Conservation (phyloP, 495 filamentous ascomycete genomes). For the Rhypophila decipiens region DNA sequence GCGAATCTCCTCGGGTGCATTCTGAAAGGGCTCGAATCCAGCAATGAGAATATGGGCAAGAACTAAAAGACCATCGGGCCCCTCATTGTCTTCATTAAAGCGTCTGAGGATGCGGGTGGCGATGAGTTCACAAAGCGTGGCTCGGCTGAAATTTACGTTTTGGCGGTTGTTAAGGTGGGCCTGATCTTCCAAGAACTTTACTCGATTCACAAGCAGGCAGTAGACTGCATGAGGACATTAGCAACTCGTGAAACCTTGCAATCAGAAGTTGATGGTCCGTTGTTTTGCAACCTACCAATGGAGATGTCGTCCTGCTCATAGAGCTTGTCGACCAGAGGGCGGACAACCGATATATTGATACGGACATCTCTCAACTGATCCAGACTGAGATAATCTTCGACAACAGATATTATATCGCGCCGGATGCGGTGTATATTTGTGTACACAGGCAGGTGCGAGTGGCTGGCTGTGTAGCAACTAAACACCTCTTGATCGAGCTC, state of each 20-base stretch:
- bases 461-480: conserved; percentile 15
- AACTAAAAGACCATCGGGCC: conserved; percentile 51
- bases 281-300: conserved; percentile 26
- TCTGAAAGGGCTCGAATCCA: conserved; percentile 67
- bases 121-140: conserved; percentile 61
- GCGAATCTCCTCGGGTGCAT: conserved; percentile 53
- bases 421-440: conserved; percentile 48
- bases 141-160: conserved; percentile 61
- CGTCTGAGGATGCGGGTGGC: conserved; percentile 59
- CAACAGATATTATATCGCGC: conserved; percentile 44
- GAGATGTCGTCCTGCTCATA: conserved; percentile 65
- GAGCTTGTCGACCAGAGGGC: conserved; percentile 62
- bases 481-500: conserved; percentile 20
- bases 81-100: conserved; percentile 61
- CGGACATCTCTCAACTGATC: conserved; percentile 63
- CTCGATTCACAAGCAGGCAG: conserved; percentile 65
- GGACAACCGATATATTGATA: conserved; percentile 63
- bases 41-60: conserved; percentile 66
- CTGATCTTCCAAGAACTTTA: conserved; percentile 63
- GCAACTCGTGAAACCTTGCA: too few species aligned
- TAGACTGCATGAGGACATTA: conserved; percentile 33
- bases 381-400: conserved; percentile 49
- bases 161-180: conserved; percentile 58
- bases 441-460: conserved; percentile 45
- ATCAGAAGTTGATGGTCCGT: background rate